These are phyloP conservation scores for Candida tunisiensis DNA, from an alignment of 1,139 yeast genomes.

Conservation along the genomic window DNA sequence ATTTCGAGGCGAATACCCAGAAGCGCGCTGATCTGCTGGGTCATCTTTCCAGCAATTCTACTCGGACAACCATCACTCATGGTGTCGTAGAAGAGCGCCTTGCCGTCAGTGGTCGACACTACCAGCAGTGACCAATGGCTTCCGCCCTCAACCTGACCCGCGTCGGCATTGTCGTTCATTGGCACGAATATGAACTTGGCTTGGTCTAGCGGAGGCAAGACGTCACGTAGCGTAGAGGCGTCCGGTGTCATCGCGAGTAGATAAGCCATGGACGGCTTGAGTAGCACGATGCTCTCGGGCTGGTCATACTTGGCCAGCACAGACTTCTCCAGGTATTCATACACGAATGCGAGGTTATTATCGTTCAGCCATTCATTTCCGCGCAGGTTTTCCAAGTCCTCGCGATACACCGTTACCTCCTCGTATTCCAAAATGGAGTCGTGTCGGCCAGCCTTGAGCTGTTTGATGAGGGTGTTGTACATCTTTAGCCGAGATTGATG, in stretches of 20 bases:
- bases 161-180: conserved; percentile 33
- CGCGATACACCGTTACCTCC: conserved; percentile 27
- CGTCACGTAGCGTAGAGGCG: conserved; percentile 18
- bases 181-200: conserved; percentile 33
- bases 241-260: conserved; percentile 17
- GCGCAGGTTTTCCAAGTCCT: conserved; percentile 27
- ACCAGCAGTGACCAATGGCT: conserved; percentile 40
- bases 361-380: conserved; percentile 63
- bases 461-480: background rate
- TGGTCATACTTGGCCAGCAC: background rate
- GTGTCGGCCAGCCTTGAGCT: conserved; percentile 1
- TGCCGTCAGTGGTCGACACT: conserved; percentile 21
- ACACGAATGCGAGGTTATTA: conserved; percentile 46
- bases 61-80: conserved; percentile 9
- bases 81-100: conserved; percentile 30
- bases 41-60: conserved; percentile 21
- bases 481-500: background rate
- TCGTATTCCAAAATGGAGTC: conserved; percentile 13
- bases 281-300: conserved; percentile 11
- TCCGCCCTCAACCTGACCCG: conserved; percentile 25
- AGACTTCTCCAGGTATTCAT: conserved; percentile 32
- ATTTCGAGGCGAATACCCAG: conserved; percentile 17
- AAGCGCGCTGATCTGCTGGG: conserved; percentile 19
- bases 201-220: conserved; percentile 25
- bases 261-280: conserved; percentile 26